Evolutionary conservation across 768 basidiomycete species (phyloP), one percentile per base, ranked within the genome.

Genomic region (Boletus sensibilis): DNA sequence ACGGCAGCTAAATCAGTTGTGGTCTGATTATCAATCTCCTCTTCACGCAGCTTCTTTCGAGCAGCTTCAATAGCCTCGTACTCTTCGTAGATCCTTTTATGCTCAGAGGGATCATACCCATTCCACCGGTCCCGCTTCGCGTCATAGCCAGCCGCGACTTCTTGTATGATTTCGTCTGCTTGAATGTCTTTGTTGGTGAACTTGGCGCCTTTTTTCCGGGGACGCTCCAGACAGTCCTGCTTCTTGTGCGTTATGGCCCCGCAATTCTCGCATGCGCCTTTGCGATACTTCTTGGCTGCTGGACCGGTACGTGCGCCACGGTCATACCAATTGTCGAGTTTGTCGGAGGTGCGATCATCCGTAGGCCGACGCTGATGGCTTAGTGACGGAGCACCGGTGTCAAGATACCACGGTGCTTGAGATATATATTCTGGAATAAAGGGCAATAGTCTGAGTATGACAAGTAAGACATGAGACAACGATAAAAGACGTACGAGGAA

Each of bases 121-220:
- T 98, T 98, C 94, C 97, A 99, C 52, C 97, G 78, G 71, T 99
- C 97, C 35, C 97, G 84, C 75, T 99, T 99, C 27, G 92, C 92
- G 60, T 90, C 97, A 64, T 94, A 99, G 3, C 87, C 90, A 25
- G 76, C 62, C 13, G 83, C 75, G 23, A 95, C 79, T 0, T 92
- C 82, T 71, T 95, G 93, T 52, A 95, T 78, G 20, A 96, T 73
- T 68, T 99, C 97, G 71, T 99, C 97, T 4, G 92, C 83, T 53
- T 87, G 87, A 53, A 98, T 98, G 67, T 96, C 78, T 72, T 84
- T 88, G 74, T 88, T 89, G 46, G 94, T 92, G 71, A 79, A 98
- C 73, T 87, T 97, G 47, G 97, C 97, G 41, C 96, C 96, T 70
- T 92, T 92, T 79, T 92, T 94, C 56, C 97, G 85, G 38, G 97